A percentile compares a stretch with the other conserved stretches of the same genome.
Conservation (phyloP, 2,329 filamentous ascomycete genomes). For the Arthrobotrys entomopaga region DNA sequence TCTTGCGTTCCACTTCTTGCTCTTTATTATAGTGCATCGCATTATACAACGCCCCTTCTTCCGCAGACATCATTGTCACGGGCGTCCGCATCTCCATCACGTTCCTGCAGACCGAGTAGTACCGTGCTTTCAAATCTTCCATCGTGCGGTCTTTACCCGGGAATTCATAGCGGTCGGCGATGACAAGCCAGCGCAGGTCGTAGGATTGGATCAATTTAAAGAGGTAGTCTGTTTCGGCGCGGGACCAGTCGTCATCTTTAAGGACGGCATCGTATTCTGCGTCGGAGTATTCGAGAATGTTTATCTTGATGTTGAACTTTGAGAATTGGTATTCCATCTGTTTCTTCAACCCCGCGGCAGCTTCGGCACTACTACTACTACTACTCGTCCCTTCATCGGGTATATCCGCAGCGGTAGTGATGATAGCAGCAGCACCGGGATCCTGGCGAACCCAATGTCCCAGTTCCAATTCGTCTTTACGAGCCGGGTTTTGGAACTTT, state of each 20-base stretch:
- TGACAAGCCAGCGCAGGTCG: conserved; percentile 88
- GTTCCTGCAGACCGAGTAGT: conserved; percentile 85
- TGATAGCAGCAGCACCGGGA: conserved; percentile 58
- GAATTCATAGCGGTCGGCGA: conserved; percentile 93
- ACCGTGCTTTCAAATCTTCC: conserved; percentile 90
- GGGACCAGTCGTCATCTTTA: conserved; percentile 81
- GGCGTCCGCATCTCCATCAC: conserved; percentile 84
- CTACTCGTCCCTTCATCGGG: conserved; percentile 56
- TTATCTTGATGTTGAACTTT: conserved; percentile 85
- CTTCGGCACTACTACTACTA: neutral
- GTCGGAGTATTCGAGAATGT: conserved; percentile 82
- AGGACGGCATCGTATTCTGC: conserved; percentile 84
- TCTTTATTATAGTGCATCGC: conserved; percentile 87
- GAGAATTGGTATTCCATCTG: conserved; percentile 73
- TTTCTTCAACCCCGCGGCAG: neutral
- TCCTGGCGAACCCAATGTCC: conserved; percentile 81
- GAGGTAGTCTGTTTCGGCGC: conserved; percentile 92
- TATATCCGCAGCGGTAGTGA: conserved; percentile 33
- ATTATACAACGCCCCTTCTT: conserved; percentile 84
- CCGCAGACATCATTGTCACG: conserved; percentile 83
- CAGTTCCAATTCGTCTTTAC: conserved; percentile 76
- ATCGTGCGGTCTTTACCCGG: conserved; percentile 71
- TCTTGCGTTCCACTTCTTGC: conserved; percentile 82
- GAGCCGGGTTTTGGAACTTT: conserved; percentile 78
- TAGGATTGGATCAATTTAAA: conserved; percentile 78